Evolutionary conservation across 176 grass and related monocot species (phyloP).

Genomic region (Rhynchospora breviuscula): DNA sequence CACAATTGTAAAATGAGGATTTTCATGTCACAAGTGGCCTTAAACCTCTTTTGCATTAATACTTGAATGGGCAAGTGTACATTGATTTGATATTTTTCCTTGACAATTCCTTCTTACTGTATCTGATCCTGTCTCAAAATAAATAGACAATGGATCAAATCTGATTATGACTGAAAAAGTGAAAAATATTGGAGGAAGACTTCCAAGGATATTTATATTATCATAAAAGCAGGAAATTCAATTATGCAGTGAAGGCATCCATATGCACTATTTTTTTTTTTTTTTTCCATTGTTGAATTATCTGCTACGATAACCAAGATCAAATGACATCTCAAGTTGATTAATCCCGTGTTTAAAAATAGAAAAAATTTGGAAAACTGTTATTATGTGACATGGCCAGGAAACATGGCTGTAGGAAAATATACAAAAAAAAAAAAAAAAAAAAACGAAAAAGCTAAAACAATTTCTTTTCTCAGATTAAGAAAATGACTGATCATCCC

Average conservation of each 20-base stretch:
- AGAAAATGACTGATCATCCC: too few relatives aligned
- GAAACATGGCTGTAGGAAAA: too few relatives aligned
- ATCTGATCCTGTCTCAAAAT: conserved; percentile 33
- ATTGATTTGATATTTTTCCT: conserved; percentile 25
- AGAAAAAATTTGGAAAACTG: neutral
- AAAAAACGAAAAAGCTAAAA: too few relatives aligned
- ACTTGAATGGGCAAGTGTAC: conserved; percentile 80
- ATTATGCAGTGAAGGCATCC: conserved; percentile 72
- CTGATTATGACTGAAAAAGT: too few relatives aligned
- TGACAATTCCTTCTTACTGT: conserved; percentile 56
- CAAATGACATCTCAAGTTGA: conserved; percentile 13
- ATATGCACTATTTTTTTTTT: conserved; percentile 65
- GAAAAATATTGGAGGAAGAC: neutral
- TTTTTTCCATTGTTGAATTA: conserved; percentile 44
- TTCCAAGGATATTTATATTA: conserved; percentile 72
- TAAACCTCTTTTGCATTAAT: too few relatives aligned
- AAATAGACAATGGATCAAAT: neutral
- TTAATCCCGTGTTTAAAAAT: neutral
- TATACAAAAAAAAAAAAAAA: too few relatives aligned
- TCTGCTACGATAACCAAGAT: conserved; percentile 38
- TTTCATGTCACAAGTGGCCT: too few relatives aligned
- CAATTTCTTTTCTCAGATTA: too few relatives aligned
- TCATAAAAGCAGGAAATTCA: conserved; percentile 83
- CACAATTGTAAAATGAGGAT: too few relatives aligned
- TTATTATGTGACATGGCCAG: too few relatives aligned